Evolutionary conservation across 2,329 filamentous ascomycete species (phyloP), one percentile per base, ranked within the genome.

Genomic region (Cladobotryum mycophilum): DNA sequence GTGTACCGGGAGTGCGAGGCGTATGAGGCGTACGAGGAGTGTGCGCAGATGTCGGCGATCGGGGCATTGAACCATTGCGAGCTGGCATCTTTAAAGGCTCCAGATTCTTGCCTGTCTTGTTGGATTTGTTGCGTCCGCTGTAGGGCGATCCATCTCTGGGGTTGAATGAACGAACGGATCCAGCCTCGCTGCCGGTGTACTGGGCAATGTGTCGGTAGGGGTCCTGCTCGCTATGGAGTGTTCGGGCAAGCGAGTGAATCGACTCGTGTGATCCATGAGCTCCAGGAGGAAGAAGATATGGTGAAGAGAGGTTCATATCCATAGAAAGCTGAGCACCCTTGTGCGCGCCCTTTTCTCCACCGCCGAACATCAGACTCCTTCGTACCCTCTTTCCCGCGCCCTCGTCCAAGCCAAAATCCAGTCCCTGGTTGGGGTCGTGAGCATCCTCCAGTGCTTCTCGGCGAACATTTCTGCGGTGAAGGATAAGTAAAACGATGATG

Each of bases 211-310:
- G 76, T 46, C 89, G 82, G 70, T 96, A 97, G 35, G 90, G 92
- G 67, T 96, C 92, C 60, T 95, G 86, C 48, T 84, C 80, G 58
- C 82, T 79, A 51, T 83, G 78, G 42, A 92, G 78, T 2, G 85
- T 86, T 48, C 86, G 84, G 22, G 90, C 88, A 57, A 97, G 75
- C 3, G 90, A 95, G 66, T 91, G 84, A 55, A 97, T 76, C 5
- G 92, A 96, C 58, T 96, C 90, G 41, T 82, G 81, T 1, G 92
- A 96, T 62, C 81, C 77, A 40, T 93, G 83, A 17, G 92, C 64
- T 49, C 82, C 84, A 1, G 88, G 88, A 4, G 93, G 91, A n/a
- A 97, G 77, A n/a, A 99, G 79, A 66, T 97, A 99, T 2, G 93
- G 93, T 60, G 85, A 93, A 34, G 81, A 82, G 44, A 91, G 76